These are phyloP conservation scores for Saccharomyces jurei DNA, from an alignment of 805 yeast species.

Conservation along the genomic window DNA sequence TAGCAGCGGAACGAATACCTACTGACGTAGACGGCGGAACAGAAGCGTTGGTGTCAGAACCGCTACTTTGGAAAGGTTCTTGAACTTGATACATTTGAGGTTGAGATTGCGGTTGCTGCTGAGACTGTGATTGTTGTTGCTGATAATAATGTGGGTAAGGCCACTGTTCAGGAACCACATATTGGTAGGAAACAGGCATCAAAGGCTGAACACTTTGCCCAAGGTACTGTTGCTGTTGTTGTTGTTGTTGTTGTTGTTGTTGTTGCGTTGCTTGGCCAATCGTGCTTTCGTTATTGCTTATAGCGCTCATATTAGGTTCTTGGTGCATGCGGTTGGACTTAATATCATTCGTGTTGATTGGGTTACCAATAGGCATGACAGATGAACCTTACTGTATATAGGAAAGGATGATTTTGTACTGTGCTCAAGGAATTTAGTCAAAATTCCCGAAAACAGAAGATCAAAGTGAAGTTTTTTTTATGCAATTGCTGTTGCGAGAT, in stretches of 20 bases:
- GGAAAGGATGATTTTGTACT: not conserved
- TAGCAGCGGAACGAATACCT: not conserved
- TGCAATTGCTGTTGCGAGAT: not conserved
- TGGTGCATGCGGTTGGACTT: not conserved
- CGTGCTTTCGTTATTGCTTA: not conserved
- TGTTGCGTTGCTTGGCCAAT: constrained; percentile 1
- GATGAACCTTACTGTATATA: not conserved
- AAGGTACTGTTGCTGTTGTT: not conserved
- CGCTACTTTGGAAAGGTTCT: not conserved
- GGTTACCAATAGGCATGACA: not conserved
- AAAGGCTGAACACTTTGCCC: not conserved
- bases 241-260: constrained; percentile 1
- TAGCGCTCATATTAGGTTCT: not conserved
- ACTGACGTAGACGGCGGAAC: constrained; percentile 1
- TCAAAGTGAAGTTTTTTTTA: not conserved
- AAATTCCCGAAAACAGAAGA: not conserved
- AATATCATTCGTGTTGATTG: not conserved
- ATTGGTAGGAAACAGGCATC: not conserved
- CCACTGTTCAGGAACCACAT: constrained; percentile 6
- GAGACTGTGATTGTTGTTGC: constrained; percentile 7
- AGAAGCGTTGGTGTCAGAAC: not conserved
- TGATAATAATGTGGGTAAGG: constrained; percentile 6
- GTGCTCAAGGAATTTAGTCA: not conserved
- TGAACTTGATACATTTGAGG: not conserved
- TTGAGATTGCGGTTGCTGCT: not conserved